Conservation (phyloP, 257 asterid genomes). For the Nicotiana tabacum region DNA sequence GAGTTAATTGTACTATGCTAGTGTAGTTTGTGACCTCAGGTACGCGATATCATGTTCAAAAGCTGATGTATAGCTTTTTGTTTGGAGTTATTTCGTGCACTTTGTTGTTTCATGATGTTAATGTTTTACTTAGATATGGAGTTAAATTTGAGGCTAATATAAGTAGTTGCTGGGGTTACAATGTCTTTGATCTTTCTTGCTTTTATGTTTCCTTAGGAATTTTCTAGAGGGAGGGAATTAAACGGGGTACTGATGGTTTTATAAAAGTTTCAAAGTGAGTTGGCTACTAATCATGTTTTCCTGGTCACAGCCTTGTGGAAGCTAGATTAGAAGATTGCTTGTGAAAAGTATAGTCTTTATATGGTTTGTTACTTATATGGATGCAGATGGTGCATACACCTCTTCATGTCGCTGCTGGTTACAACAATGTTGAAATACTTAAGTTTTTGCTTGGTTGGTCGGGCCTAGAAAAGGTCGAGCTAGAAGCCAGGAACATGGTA, state of each 20-base stretch:
- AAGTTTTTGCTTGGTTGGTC: constrained; percentile 65
- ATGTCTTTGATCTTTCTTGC: not conserved
- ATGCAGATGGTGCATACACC: constrained; percentile 96
- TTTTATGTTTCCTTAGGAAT: not conserved
- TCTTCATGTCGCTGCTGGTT: constrained; percentile 96
- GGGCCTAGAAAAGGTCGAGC: constrained; percentile 75
- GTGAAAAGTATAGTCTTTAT: not conserved
- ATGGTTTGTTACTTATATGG: not conserved
- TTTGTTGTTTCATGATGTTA: not conserved
- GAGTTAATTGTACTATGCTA: not conserved
- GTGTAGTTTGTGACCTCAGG: not conserved
- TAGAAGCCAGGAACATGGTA: constrained; percentile 96
- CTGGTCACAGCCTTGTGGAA: not conserved
- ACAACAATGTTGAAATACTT: constrained; percentile 71
- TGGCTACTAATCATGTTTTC: not conserved
- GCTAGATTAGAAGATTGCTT: not conserved
- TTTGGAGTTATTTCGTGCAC: not conserved
- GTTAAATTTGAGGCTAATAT: not conserved
- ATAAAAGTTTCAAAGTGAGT: not conserved
- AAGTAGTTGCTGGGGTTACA: not conserved
- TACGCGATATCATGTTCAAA: not conserved
- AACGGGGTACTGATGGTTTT: not conserved
- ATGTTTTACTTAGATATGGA: not conserved
- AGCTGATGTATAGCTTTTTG: not conserved
- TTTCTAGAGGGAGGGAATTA: not conserved